Percentiles rank a stretch among this genome's conserved stretches.
Evolutionary conservation across 495 filamentous ascomycete genomes (phyloP).

Genomic region (Xanthoparmelia taractica): DNA sequence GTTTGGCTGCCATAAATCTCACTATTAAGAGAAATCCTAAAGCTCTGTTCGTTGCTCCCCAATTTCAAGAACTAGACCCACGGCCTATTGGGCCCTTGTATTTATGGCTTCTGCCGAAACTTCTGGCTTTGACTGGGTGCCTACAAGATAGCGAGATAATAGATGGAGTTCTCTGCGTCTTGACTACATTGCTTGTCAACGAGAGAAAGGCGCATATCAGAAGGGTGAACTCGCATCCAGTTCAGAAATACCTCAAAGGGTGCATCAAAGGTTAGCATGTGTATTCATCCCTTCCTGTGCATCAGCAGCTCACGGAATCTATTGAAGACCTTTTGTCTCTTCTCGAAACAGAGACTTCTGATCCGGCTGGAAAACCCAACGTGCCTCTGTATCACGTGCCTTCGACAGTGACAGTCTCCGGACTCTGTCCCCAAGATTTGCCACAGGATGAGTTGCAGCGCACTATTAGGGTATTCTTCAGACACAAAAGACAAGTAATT

Average conservation of each 20-base stretch:
- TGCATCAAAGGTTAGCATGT: constrained; percentile 19
- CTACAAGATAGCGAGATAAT: constrained; percentile 17
- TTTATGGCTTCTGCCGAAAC: constrained; percentile 66
- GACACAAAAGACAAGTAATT: background rate
- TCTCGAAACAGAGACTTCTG: constrained; percentile 10
- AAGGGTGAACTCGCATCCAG: constrained; percentile 20
- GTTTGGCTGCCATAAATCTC: constrained; percentile 62
- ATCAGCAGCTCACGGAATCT: constrained; percentile 21
- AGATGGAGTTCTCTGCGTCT: constrained; percentile 9
- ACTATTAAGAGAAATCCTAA: constrained; percentile 67
- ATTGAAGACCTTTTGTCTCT: constrained; percentile 19
- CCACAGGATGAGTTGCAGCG: constrained; percentile 7
- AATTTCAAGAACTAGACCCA: constrained; percentile 20
- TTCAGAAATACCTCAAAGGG: constrained; percentile 21
- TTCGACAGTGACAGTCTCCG: constrained; percentile 10
- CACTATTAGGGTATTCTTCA: background rate
- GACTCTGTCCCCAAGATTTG: constrained; percentile 2
- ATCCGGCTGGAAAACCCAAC: constrained; percentile 1
- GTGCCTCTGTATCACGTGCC: constrained; percentile 6
- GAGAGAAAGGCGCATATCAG: constrained; percentile 19
- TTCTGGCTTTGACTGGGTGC: constrained; percentile 49
- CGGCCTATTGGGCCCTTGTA: constrained; percentile 51
- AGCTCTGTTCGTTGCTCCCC: constrained; percentile 49
- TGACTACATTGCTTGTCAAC: constrained; percentile 9
- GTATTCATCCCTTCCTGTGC: constrained; percentile 14